These are phyloP conservation scores for Phyllosticta citribraziliensis DNA, from an alignment of 2,329 filamentous ascomycete genomes.

Conservation along the genomic window DNA sequence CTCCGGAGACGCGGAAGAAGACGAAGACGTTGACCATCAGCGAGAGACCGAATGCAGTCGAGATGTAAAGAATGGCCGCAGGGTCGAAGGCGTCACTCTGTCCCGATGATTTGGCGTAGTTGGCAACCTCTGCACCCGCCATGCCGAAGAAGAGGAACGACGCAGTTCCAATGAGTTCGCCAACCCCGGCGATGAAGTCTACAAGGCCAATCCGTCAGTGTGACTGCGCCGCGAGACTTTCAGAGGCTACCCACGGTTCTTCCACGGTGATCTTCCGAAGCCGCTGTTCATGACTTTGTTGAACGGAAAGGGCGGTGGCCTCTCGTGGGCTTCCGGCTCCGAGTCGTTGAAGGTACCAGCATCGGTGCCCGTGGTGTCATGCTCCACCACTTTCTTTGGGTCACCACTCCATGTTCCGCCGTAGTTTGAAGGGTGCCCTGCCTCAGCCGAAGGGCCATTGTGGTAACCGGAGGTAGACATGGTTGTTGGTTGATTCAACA, in stretches of 20 bases:
- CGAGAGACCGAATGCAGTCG: slow-evolving; percentile 36
- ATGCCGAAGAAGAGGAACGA: slow-evolving; percentile 42
- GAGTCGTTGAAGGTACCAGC: neutral
- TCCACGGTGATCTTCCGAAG: slow-evolving; percentile 7
- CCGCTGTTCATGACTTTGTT: slow-evolving; percentile 9
- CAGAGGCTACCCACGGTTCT: slow-evolving; percentile 5
- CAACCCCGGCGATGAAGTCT: slow-evolving; percentile 36
- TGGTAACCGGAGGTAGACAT: slow-evolving; percentile 7
- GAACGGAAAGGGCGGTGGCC: slow-evolving; percentile 1
- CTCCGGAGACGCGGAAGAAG: slow-evolving; percentile 43
- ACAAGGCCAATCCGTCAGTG: neutral
- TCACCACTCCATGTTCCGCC: neutral
- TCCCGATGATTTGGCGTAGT: slow-evolving; percentile 18
- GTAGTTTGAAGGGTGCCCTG: neutral
- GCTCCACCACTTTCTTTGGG: neutral
- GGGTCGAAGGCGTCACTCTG: slow-evolving; percentile 5
- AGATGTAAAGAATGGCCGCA: slow-evolving; percentile 32
- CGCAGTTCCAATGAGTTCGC: slow-evolving; percentile 45
- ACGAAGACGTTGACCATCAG: slow-evolving; percentile 46
- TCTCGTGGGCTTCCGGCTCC: neutral
- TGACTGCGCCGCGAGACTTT: neutral
- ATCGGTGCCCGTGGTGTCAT: neutral
- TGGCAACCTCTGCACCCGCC: slow-evolving; percentile 36
- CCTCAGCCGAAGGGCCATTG: slow-evolving; percentile 6
- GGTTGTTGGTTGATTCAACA: neutral